Evolutionary conservation across 176 grass and related monocot species (phyloP).

Genomic region (Tillandsia fasciculata): DNA sequence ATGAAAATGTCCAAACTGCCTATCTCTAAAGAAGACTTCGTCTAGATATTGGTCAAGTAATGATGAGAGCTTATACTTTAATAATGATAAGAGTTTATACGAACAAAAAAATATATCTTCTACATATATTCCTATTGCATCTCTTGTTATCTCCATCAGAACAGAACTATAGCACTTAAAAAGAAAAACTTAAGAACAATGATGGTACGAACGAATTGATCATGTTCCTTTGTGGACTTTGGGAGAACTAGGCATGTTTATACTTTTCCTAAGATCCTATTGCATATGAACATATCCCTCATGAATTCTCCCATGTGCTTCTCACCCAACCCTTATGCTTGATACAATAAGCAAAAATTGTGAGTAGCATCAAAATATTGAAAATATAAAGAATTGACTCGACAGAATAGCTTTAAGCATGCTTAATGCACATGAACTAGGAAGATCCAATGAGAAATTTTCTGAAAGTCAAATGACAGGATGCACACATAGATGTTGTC

Average conservation of each 20-base stretch:
- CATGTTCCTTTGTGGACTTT: background rate
- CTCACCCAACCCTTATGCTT: slow-evolving; percentile 1
- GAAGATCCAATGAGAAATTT: background rate
- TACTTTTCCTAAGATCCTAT: background rate
- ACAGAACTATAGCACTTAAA: background rate
- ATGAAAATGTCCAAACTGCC: too few relatives aligned
- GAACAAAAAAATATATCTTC: too few relatives aligned
- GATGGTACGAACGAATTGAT: background rate
- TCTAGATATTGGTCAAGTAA: too few relatives aligned
- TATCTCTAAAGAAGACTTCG: too few relatives aligned
- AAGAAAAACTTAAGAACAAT: background rate
- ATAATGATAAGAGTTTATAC: too few relatives aligned
- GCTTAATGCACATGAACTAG: background rate
- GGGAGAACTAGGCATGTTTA: background rate
- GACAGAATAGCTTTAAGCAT: background rate
- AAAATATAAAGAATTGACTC: background rate
- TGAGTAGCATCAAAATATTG: background rate
- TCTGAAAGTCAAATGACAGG: background rate
- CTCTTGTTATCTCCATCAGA: background rate
- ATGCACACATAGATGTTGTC: background rate
- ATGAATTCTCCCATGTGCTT: background rate
- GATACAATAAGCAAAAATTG: background rate
- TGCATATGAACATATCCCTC: background rate
- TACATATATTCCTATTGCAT: too few relatives aligned
- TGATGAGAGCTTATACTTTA: too few relatives aligned